These are phyloP conservation scores for Colletotrichum sp. DNA, from an alignment of 2,329 filamentous ascomycete species.

Conservation along the genomic window DNA sequence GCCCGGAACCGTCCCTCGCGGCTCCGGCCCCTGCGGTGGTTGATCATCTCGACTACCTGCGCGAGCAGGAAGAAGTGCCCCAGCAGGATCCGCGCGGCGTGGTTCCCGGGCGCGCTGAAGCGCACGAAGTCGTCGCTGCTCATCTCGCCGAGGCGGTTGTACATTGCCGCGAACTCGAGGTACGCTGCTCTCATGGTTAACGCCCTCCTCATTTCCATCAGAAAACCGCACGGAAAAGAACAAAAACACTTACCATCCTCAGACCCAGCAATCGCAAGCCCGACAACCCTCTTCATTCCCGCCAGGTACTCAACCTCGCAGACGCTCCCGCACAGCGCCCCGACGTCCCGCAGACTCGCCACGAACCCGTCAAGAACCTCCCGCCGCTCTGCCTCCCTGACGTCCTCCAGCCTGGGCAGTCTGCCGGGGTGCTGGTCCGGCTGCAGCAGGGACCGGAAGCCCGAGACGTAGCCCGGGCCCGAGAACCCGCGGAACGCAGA, in stretches of 20 bases:
- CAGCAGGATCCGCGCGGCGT: slow-evolving; percentile 38
- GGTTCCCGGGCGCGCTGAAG: slow-evolving; percentile 34
- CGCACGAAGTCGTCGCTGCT: slow-evolving; percentile 33
- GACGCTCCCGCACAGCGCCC: slow-evolving; percentile 32
- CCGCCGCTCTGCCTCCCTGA: not conserved
- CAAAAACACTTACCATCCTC: slow-evolving; percentile 28
- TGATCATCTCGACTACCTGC: slow-evolving; percentile 25
- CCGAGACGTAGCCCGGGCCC: slow-evolving; percentile 31
- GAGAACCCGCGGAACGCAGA: slow-evolving; percentile 31
- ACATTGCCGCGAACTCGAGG: slow-evolving; percentile 28
- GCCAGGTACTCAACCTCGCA: slow-evolving; percentile 35
- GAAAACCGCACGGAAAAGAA: too few relatives aligned
- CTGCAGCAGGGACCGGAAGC: slow-evolving; percentile 25
- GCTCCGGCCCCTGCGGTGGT: not conserved
- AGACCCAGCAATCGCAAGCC: slow-evolving; percentile 27
- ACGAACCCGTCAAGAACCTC: not conserved
- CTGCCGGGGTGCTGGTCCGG: not conserved
- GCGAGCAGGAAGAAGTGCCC: slow-evolving; percentile 40
- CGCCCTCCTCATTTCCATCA: too few relatives aligned
- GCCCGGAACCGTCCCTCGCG: slow-evolving; percentile 27
- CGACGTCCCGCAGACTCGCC: slow-evolving; percentile 3
- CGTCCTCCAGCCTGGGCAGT: accelerated
- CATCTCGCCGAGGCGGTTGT: slow-evolving; percentile 31
- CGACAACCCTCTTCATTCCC: slow-evolving; percentile 33
- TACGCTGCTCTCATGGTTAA: slow-evolving; percentile 22